Conservation (phyloP, 2,329 filamentous ascomycete genomes). For the Fusarium aywerte region DNA sequence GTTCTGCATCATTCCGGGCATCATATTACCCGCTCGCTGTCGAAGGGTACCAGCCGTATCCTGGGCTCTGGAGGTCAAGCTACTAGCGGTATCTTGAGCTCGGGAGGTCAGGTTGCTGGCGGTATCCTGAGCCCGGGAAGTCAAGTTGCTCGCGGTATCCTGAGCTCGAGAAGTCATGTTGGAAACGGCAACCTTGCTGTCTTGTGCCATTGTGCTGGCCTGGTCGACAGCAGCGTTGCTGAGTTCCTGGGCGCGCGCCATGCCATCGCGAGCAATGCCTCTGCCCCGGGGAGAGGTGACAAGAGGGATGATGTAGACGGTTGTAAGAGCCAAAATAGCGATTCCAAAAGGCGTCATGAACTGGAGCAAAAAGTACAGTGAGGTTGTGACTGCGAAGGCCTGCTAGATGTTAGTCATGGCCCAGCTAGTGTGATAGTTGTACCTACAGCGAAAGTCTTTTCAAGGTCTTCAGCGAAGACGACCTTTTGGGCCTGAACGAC, state of each 20-base stretch:
- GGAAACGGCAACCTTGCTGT: constrained; percentile 20
- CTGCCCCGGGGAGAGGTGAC: constrained; percentile 23
- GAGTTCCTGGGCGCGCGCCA: constrained; percentile 25
- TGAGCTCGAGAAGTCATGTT: constrained; percentile 30
- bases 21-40: constrained; percentile 19
- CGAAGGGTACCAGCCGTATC: constrained; percentile 18
- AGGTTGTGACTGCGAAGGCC: constrained; percentile 17
- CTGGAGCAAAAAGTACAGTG: constrained; percentile 25
- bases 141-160: constrained; percentile 11
- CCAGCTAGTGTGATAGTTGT: rapidly evolving
- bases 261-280: constrained; percentile 19
- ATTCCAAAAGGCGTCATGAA: constrained; percentile 34
- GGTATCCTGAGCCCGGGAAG: constrained; percentile 22
- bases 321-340: constrained; percentile 19
- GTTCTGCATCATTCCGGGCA: constrained; percentile 2
- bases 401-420: not conserved
- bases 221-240: constrained; percentile 25
- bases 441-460: constrained; percentile 34
- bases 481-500: constrained; percentile 28
- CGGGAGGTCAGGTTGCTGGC: not conserved
- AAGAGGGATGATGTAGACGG: constrained; percentile 31
- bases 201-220: constrained; percentile 12
- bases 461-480: constrained; percentile 24
- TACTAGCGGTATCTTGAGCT: constrained; percentile 1
- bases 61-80: constrained; percentile 25